Evolutionary conservation across 495 filamentous ascomycete genomes (phyloP), one percentile per base, ranked within the genome.

Genomic region (Aspergillus steynii): DNA sequence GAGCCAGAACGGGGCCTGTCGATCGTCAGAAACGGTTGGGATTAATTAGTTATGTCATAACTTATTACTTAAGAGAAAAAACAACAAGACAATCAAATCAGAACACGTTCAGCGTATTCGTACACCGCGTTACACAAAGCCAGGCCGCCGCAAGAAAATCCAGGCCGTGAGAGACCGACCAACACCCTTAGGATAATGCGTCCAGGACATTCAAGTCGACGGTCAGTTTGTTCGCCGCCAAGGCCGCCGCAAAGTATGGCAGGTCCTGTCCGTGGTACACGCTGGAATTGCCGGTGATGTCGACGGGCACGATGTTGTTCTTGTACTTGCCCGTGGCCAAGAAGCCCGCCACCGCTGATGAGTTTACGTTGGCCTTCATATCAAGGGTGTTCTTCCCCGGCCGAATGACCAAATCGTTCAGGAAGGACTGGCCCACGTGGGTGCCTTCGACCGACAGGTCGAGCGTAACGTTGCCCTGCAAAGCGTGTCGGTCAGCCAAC

Each of bases 381-480:
- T 73, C 67, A 55, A 86, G 65, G 50, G 68, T 71, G 76, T 90
- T 90, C 61, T 80, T 72, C 55, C 89, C 88, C 0, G 89, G 88
- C 8, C 64, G 64, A 31, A 91, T 79, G 14, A 77, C 68, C 8
- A 92, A 72, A 70, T 90, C 73, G 65, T 82, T 71, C 45, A 92
- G 69, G 61, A 72, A 80, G 50, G 83, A 74, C 52, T 73, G 74
- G 53, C 88, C 89, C 65, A 90, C 75, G 2, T 67, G 59, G 45
- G 71, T 70, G 58, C 76, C 81, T 50, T 79, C 70, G 29, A 85
- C 76, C 56, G 78, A 81, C 62, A 87, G 82, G 71, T 83, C 69
- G 67, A 90, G 80, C 37, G 87, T 86, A 1, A 85, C 72, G 65
- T 91, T 89, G 62, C 88, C 88, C 86, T 88, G 61, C 34, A 20